Percentiles rank a stretch among this genome's conserved stretches.
phyloP scores from a whole-genome alignment of 768 basidiomycete genomes.

The Kwoniella dejecticola region DNA sequence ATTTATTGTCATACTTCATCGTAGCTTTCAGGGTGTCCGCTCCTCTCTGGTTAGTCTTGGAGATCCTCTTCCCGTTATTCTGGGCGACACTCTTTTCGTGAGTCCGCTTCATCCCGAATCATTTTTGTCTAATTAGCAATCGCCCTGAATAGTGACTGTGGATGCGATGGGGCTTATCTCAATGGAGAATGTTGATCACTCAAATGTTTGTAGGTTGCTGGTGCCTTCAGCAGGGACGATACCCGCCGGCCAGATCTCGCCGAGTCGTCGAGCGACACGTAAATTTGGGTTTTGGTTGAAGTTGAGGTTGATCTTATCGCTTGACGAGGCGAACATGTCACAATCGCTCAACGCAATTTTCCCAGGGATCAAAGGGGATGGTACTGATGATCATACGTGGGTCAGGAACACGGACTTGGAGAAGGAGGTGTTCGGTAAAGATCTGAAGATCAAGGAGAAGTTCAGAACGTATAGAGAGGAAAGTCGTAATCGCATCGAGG shows the following conservation, averaged over 20 bases:
- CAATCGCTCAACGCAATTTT: neutral
- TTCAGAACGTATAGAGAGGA: neutral
- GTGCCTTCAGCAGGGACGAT: neutral
- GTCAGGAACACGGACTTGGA: neutral
- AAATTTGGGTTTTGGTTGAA: neutral
- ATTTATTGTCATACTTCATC: too few relatives aligned
- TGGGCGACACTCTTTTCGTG: neutral
- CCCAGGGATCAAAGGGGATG: neutral
- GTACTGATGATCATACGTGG: neutral
- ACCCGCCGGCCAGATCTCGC: neutral
- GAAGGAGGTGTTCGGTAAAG: conserved; percentile 2
- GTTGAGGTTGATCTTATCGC: neutral
- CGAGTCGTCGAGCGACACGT: neutral
- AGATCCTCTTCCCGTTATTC: neutral
- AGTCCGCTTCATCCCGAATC: too few relatives aligned
- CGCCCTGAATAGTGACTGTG: too few relatives aligned
- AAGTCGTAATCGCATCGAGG: neutral
- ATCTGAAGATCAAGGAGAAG: neutral
- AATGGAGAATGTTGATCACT: too few relatives aligned
- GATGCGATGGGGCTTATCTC: too few relatives aligned
- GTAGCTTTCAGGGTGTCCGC: neutral
- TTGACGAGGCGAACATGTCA: neutral
- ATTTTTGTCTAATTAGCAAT: too few relatives aligned
- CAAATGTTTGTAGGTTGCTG: neutral
- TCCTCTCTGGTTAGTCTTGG: neutral